A percentile compares a stretch with the other conserved stretches of the same genome.
Evolutionary conservation across 2,329 filamentous ascomycete species (phyloP).

Genomic region (Mycosphaerella sp.): DNA sequence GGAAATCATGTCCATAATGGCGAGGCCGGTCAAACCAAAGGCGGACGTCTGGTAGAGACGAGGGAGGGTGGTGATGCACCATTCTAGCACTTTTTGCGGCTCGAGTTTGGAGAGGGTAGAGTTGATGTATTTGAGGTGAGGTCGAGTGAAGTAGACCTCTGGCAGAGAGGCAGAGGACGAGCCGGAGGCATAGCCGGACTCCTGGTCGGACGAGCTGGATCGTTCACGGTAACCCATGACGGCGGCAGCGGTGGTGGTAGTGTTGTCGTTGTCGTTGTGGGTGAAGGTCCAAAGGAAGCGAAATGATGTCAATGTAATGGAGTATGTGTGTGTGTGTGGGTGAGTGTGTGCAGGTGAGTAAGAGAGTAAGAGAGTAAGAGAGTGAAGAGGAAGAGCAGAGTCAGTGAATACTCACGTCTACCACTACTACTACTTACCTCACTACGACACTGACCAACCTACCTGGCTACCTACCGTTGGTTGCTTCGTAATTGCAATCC

Average conservation of each 20-base stretch:
- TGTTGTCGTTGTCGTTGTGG: not conserved
- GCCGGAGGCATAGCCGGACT: conserved; percentile 80
- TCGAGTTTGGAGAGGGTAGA: conserved; percentile 79
- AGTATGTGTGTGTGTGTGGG: too few relatives aligned
- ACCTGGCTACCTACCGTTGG: too few relatives aligned
- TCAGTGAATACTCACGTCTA: too few relatives aligned
- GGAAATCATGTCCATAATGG: conserved; percentile 61
- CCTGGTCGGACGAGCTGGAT: conserved; percentile 40
- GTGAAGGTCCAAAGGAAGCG: too few relatives aligned
- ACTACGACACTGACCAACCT: too few relatives aligned
- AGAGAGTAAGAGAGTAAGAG: too few relatives aligned
- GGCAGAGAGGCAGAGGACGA: conserved; percentile 61
- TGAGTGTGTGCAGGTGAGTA: too few relatives aligned
- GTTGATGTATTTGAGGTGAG: conserved; percentile 88
- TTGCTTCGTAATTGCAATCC: too few relatives aligned
- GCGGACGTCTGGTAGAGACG: conserved; percentile 42
- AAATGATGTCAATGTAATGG: too few relatives aligned
- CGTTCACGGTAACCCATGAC: conserved; percentile 19
- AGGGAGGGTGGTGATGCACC: conserved; percentile 86
- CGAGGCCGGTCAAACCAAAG: conserved; percentile 48
- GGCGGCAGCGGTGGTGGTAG: not conserved
- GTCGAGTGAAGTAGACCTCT: conserved; percentile 75
- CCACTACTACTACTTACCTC: too few relatives aligned
- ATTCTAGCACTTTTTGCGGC: conserved; percentile 83
- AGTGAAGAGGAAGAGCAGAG: too few relatives aligned